Evolutionary conservation across 352 stramenopile species (phyloP), one percentile per base, ranked within the genome.

Genomic region (Phytophthora boehmeriae): DNA sequence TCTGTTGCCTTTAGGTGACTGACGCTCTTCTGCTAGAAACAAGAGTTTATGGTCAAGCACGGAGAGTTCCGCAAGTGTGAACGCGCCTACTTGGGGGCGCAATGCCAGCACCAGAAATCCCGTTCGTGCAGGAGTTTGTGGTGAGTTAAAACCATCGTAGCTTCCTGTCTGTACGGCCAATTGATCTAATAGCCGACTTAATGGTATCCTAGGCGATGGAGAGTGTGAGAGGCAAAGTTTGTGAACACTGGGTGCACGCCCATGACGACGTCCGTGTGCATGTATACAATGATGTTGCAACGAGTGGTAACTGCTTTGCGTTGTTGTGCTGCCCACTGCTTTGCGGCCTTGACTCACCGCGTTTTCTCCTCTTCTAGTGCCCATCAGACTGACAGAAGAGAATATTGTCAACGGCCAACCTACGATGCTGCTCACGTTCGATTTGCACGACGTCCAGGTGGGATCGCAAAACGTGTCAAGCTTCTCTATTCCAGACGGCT

Each of bases 31-130:
- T 8, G 0, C n/a, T 63, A 83, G 63, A 86, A 86, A 50, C 64
- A 69, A 49, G 83, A 92, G 68, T 92, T 89, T 60, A 89, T 88
- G 80, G 80, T 88, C 62, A 90, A 88, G 67, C 71, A 68, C 39
- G 80, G 78, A 30, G 57, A 80, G 55, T 90, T 85, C 59, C 61
- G 63, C 43, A 89, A 83, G 54, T 92, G 83, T 54, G 80, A 92
- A 67, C 78, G 83, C 38, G 83, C 80, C 11, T 90, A 90, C 39
- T 60, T 92, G 28, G 83, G 78, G 71, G 90, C 13, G 48, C 69
- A 13, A 92, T 92, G 83, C 80, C 80, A 8, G 8, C 17, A 3
- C 83, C 83, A 0, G 63, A 72, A 34, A 82, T 92, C 39, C 83
- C 80, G 0, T 83, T 76, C 22, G 28, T 32, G 4, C 76, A 90